A percentile compares a stretch with the other conserved stretches of the same genome.
These are phyloP conservation scores for Passiflora organensis DNA, from an alignment of 345 rosid genomes.

Conservation along the genomic window DNA sequence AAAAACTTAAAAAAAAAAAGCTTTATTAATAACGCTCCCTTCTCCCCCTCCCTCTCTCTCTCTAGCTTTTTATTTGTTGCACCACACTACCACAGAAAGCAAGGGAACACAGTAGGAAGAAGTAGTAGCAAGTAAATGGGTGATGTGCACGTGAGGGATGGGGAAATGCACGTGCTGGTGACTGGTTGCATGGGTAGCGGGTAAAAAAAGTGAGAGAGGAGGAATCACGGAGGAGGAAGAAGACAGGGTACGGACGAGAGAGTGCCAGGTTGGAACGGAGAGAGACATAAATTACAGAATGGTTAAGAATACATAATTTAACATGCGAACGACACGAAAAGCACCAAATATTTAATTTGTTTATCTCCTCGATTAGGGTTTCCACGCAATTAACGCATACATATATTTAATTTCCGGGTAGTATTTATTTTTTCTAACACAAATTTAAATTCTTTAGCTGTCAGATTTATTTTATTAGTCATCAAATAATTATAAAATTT, in stretches of 20 bases:
- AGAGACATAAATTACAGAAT: slow-evolving; percentile 25
- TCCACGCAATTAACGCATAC: too few species aligned
- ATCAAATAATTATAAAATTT: too few species aligned
- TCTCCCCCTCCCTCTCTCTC: slow-evolving; percentile 30
- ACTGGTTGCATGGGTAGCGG: slow-evolving; percentile 45
- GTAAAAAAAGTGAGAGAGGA: slow-evolving; percentile 16
- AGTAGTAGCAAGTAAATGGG: neutral
- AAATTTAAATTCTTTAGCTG: too few species aligned
- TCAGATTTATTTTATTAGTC: too few species aligned
- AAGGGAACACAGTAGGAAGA: neutral
- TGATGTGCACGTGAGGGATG: neutral
- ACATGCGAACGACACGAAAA: too few species aligned
- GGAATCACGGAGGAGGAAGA: slow-evolving; percentile 17
- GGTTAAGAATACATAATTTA: too few species aligned
- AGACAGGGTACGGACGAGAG: slow-evolving; percentile 40
- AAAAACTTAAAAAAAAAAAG: neutral
- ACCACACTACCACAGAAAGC: slow-evolving; percentile 61
- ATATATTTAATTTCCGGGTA: too few species aligned
- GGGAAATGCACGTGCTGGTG: slow-evolving; percentile 9
- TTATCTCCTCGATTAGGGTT: too few species aligned
- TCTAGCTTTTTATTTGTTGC: slow-evolving; percentile 56
- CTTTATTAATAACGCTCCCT: neutral
- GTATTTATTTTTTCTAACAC: too few species aligned
- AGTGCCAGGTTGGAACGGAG: slow-evolving; percentile 41
- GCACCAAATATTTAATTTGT: too few species aligned